These are phyloP conservation scores for Penicillium waksmanii DNA, from an alignment of 495 filamentous ascomycete species.

Conservation along the genomic window DNA sequence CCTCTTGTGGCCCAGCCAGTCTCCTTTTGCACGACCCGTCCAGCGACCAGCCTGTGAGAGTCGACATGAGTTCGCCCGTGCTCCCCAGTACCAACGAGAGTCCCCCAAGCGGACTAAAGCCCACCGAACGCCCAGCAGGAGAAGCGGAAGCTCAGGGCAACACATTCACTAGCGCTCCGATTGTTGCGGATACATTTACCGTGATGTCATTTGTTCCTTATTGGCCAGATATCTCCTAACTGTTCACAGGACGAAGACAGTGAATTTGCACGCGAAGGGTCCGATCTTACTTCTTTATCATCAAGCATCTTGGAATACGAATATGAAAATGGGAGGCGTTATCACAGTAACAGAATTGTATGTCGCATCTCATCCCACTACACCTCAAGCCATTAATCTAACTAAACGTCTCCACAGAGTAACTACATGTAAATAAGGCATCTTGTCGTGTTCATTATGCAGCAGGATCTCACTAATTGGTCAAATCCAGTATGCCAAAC, in stretches of 20 bases:
- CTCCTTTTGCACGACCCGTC: background rate
- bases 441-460: background rate
- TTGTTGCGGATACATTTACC: background rate
- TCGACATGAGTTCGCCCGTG: background rate
- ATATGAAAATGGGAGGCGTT: slow-evolving; percentile 65
- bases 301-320: slow-evolving; percentile 37
- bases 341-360: slow-evolving; percentile 64
- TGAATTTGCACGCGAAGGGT: slow-evolving; percentile 8
- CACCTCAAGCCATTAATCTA: background rate
- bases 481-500: slow-evolving; percentile 49
- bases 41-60: background rate
- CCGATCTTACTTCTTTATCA: slow-evolving; percentile 30
- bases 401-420: background rate
- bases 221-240: background rate
- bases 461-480: background rate
- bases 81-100: background rate
- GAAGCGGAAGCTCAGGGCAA: background rate
- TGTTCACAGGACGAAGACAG: slow-evolving; percentile 3
- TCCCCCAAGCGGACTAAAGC: background rate
- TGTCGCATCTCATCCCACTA: background rate
- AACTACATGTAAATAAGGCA: background rate
- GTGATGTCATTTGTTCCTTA: background rate
- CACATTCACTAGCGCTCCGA: background rate
- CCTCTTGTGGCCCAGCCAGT: background rate
- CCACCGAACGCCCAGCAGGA: background rate